Conservation (phyloP, 1,284 basidiomycete species). For the Apiotrichum gracile region DNA sequence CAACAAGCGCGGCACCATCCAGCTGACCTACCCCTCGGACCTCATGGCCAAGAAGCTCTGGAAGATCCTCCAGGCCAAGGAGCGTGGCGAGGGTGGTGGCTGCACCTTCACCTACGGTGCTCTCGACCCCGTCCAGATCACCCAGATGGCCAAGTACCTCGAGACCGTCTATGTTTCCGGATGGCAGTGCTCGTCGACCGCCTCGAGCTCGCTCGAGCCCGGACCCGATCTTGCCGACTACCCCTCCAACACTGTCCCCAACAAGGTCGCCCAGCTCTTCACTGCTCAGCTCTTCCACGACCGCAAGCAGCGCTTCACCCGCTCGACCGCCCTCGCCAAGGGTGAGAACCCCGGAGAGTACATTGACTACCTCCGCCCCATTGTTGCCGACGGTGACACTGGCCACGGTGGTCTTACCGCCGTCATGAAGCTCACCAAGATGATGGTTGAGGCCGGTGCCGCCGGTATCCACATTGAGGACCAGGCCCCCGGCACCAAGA, state of each 20-base stretch:
- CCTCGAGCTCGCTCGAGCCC: constrained; percentile 91
- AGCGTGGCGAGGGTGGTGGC: constrained; percentile 45
- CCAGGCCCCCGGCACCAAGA: constrained; percentile 56
- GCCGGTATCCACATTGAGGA: constrained; percentile 72
- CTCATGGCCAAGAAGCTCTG: constrained; percentile 83
- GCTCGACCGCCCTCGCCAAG: constrained; percentile 39
- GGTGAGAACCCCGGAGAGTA: constrained; percentile 51
- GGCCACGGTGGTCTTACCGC: constrained; percentile 69
- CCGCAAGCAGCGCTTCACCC: constrained; percentile 61
- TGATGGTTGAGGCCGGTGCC: constrained; percentile 71
- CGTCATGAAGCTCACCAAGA: constrained; percentile 87
- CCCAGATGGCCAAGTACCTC: constrained; percentile 92
- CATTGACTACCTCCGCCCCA: constrained; percentile 84
- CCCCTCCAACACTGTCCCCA: constrained; percentile 59
- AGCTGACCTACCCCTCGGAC: constrained; percentile 80
- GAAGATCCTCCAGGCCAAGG: constrained; percentile 49
- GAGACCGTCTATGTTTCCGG: constrained; percentile 95
- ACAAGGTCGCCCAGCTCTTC: constrained; percentile 61
- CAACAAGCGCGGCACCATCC: constrained; percentile 83
- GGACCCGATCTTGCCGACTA: constrained; percentile 89
- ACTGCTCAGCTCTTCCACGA: constrained; percentile 60
- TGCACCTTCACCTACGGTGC: constrained; percentile 72
- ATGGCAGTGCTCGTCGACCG: constrained; percentile 86
- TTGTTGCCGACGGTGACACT: constrained; percentile 91
- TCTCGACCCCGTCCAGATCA: constrained; percentile 88